Conservation (phyloP, 116 monocot genomes). For the Cymodocea nodosa region DNA sequence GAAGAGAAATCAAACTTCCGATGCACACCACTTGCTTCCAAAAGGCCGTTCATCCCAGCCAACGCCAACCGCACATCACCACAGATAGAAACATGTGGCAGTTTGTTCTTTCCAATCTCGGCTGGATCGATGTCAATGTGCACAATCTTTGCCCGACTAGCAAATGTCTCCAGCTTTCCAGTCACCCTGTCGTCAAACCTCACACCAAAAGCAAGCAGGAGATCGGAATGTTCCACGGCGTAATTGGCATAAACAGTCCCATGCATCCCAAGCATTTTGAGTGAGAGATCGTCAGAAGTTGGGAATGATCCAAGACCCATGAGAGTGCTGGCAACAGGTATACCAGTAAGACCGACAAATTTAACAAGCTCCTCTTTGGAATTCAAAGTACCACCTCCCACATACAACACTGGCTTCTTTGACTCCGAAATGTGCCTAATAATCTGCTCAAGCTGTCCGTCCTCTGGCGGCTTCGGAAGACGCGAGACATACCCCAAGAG, state of each 20-base stretch:
- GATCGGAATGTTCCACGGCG: constrained; percentile 51
- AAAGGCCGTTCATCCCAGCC: constrained; percentile 31
- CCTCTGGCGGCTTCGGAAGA: constrained; percentile 33
- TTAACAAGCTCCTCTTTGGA: constrained; percentile 34
- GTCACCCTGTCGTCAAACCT: constrained; percentile 81
- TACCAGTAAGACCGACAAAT: constrained; percentile 56
- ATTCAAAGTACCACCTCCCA: constrained; percentile 53
- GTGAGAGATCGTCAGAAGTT: constrained; percentile 27
- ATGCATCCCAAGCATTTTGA: constrained; percentile 89
- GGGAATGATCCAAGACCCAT: constrained; percentile 69
- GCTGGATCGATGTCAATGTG: constrained; percentile 91
- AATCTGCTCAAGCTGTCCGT: constrained; percentile 33
- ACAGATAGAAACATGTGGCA: constrained; percentile 59
- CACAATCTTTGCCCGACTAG: constrained; percentile 62
- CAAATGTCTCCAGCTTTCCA: constrained; percentile 73
- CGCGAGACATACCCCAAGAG: constrained; percentile 41
- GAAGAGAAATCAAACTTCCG: constrained; percentile 33
- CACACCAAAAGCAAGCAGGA: constrained; percentile 78
- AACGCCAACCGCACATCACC: constrained; percentile 55
- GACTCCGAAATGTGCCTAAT: constrained; percentile 42
- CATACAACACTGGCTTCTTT: constrained; percentile 46
- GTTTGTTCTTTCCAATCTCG: constrained; percentile 80
- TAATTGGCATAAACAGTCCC: constrained; percentile 80
- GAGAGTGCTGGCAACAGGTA: constrained; percentile 61
- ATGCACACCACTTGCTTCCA: constrained; percentile 12